Evolutionary conservation across 2,329 filamentous ascomycete genomes (phyloP), one percentile per base, ranked within the genome.

Genomic region (Fusarium coicis): DNA sequence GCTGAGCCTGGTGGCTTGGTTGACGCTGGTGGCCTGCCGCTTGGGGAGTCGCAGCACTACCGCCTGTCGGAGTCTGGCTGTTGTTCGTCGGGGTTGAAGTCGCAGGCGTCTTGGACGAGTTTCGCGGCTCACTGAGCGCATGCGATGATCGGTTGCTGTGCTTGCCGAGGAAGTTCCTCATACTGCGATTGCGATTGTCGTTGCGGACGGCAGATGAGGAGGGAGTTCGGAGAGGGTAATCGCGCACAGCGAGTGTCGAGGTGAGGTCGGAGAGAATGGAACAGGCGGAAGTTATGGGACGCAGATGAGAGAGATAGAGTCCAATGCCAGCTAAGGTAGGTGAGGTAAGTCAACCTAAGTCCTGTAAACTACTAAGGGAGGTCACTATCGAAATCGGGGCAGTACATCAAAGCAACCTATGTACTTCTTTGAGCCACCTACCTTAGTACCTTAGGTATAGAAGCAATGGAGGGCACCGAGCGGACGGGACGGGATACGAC

Each of bases 101-200:
- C 62, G 63, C 42, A n/a, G 63, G 44, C 52, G 66, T 60, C 55
- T 74, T 74, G 47, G 70, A 70, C 78, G 82, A 81, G 75, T 79
- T 82, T 81, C 76, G 82, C 63, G 75, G 80, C 79, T 87, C 87
- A 77, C 83, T 82, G 76, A 89, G 83, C 73, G 85, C 85, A 79
- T 88, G 87, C 82, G 89, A 88, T 80, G 88, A 88, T 77, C 87
- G 86, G 78, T 87, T 88, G 83, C 84, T 85, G 80, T 87, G 85
- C 83, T 84, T 88, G 79, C 85, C 84, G 80, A 88, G 81, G 79
- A 89, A 89, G 81, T 81, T 81, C 77, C 84, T 86, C 87, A 89
- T 89, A 70, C 74, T 81, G 67, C 72, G 60, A 63, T 63, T 81
- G 40, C 70, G 66, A 70, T 67, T 63, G 63, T 63, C 68, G 67